phyloP scores from a whole-genome alignment of 345 rosid species.

The Euphorbia pulcherrima region DNA sequence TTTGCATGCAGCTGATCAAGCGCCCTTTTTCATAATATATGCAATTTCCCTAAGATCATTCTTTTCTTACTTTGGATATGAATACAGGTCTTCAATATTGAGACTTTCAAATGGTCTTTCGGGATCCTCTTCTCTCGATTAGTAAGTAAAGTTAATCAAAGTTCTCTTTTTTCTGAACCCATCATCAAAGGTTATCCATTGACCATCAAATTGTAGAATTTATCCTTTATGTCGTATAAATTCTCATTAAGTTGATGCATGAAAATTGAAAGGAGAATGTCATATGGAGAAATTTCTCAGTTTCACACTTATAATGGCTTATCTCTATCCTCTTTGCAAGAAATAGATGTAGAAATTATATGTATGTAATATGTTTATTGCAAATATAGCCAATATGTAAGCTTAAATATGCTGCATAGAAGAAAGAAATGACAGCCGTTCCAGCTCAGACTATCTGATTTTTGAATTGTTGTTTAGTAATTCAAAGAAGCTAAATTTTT shows the following conservation, averaged over 20 bases:
- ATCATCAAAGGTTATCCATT: not conserved
- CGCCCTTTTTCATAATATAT: not conserved
- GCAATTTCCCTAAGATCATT: not conserved
- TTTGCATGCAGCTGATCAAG: not conserved
- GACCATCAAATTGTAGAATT: not conserved
- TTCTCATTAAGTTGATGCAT: not conserved
- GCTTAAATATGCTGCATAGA: not conserved
- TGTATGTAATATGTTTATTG: not conserved
- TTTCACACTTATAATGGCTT: not conserved
- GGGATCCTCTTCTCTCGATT: conserved; percentile 94
- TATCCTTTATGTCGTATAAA: not conserved
- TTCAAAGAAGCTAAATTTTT: not conserved
- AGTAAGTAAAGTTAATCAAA: conserved; percentile 46
- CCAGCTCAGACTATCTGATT: not conserved
- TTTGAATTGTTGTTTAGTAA: not conserved
- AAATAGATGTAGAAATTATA: not conserved
- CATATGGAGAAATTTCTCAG: not conserved
- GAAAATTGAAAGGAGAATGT: not conserved
- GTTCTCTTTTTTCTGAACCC: not conserved
- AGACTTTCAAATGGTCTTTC: conserved; percentile 92
- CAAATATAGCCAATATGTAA: not conserved
- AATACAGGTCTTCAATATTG: conserved; percentile 74
- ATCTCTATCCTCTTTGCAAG: not conserved
- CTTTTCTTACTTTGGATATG: conserved; percentile 20
- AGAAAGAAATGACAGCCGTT: conserved; percentile 1